These are phyloP conservation scores for Wolfiporia cocos DNA, from an alignment of 1,284 basidiomycete species.

Conservation along the genomic window DNA sequence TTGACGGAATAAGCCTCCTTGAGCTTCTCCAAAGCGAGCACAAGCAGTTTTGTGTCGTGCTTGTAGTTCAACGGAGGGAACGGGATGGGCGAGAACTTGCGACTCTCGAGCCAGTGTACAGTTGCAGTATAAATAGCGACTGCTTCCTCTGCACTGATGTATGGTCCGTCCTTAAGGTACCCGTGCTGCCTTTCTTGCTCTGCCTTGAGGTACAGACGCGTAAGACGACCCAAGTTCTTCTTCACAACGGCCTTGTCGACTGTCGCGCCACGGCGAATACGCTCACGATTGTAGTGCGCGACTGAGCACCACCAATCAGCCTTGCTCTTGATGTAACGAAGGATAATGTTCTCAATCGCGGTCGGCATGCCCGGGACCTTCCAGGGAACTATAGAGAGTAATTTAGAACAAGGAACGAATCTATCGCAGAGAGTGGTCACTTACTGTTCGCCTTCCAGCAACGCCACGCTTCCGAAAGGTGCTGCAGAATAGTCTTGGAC, in stretches of 20 bases:
- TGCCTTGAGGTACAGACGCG: conserved; percentile 92
- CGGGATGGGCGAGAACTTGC: conserved; percentile 95
- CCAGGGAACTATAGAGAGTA: conserved; percentile 65
- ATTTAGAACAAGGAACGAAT: conserved; percentile 4
- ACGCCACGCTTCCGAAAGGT: conserved; percentile 96
- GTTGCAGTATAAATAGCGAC: conserved; percentile 97
- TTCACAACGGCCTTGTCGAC: conserved; percentile 99
- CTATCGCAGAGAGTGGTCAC: conserved; percentile 21
- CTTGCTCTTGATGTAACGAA: conserved; percentile 99
- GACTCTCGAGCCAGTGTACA: conserved; percentile 94
- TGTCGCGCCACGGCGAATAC: conserved; percentile 93
- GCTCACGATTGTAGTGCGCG: conserved; percentile 91
- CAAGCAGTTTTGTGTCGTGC: conserved; percentile 94
- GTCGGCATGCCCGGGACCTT: conserved; percentile 97
- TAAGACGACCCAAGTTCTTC: conserved; percentile 90
- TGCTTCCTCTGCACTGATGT: conserved; percentile 95
- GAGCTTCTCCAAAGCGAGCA: conserved; percentile 91
- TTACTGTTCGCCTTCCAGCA: conserved; percentile 98
- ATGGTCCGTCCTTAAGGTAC: conserved; percentile 95
- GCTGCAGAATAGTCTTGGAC: conserved; percentile 97
- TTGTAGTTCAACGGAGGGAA: conserved; percentile 98
- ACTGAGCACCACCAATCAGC: conserved; percentile 99
- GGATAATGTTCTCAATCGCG: conserved; percentile 97
- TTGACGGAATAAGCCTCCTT: conserved; percentile 99
- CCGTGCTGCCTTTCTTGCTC: conserved; percentile 97